Evolutionary conservation across 2,329 filamentous ascomycete species (phyloP).

Genomic region (Paecilomyces sp.): DNA sequence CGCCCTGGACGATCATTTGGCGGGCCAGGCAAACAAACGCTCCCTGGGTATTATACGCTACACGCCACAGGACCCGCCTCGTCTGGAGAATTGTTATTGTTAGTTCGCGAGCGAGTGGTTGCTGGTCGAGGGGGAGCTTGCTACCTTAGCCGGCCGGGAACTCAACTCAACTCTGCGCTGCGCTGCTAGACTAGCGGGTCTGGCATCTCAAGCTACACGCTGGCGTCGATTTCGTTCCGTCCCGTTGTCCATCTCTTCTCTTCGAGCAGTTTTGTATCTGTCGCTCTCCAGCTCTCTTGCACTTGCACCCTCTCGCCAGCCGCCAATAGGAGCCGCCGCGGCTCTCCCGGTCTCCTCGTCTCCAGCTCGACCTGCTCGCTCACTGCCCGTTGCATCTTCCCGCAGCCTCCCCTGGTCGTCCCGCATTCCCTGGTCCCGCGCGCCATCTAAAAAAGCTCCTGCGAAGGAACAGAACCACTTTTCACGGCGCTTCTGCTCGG

Average conservation of each 20-base stretch:
- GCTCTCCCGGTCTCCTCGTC: neutral
- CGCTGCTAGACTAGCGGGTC: conserved; percentile 18
- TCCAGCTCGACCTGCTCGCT: neutral
- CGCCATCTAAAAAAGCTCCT: neutral
- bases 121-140: neutral
- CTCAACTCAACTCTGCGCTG: neutral
- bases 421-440: neutral
- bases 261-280: conserved; percentile 2
- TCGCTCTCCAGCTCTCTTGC: neutral
- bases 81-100: neutral
- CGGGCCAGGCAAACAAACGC: conserved; percentile 7
- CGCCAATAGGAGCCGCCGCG: neutral
- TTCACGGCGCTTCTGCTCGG: neutral
- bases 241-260: conserved; percentile 1
- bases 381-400: neutral
- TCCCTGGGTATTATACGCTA: conserved; percentile 3
- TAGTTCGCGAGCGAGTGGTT: neutral
- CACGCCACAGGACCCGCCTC: conserved; percentile 11
- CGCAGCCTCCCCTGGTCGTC: neutral
- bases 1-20: conserved; percentile 12
- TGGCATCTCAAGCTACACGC: conserved; percentile 17
- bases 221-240: conserved; percentile 14
- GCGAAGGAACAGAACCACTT: neutral
- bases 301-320: neutral
- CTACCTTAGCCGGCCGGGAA: neutral